Evolutionary conservation across 306 rosid species (phyloP).

Genomic region (Prunus padus): DNA sequence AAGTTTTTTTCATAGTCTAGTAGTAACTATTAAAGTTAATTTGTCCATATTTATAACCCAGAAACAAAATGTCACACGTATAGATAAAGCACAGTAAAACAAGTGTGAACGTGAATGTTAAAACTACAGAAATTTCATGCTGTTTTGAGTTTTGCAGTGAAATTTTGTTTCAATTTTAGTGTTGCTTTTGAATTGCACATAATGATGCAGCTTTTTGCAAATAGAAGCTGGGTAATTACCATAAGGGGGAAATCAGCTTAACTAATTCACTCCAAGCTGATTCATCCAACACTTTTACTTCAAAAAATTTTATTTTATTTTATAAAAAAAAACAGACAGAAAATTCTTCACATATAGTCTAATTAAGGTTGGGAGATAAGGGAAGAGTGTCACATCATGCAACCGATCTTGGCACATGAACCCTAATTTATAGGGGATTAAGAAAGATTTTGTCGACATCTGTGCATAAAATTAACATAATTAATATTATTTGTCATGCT

Average conservation of each 20-base stretch:
- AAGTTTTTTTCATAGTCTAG: not conserved
- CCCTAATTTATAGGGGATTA: not conserved
- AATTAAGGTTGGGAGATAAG: not conserved
- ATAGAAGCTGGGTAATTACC: not conserved
- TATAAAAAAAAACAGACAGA: too few relatives aligned
- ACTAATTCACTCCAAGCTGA: not conserved
- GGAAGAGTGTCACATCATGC: not conserved
- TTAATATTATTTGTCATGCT: not conserved
- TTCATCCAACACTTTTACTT: not conserved
- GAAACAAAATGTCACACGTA: not conserved
- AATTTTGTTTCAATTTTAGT: not conserved
- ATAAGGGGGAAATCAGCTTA: not conserved
- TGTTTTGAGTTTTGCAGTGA: not conserved
- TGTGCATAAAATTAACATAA: not conserved
- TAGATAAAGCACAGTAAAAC: not conserved
- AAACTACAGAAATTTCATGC: not conserved
- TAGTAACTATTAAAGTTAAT: not conserved
- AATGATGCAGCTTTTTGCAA: not conserved
- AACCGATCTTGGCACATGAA: slow-evolving; percentile 8
- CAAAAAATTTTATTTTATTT: too few relatives aligned
- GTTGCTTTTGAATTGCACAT: not conserved
- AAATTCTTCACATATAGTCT: too few relatives aligned
- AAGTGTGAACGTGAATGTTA: not conserved
- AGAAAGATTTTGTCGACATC: not conserved
- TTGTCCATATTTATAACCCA: not conserved